Evolutionary conservation across 352 stramenopile species (phyloP).

Genomic region (Thalassiosira livingstoniorum): DNA sequence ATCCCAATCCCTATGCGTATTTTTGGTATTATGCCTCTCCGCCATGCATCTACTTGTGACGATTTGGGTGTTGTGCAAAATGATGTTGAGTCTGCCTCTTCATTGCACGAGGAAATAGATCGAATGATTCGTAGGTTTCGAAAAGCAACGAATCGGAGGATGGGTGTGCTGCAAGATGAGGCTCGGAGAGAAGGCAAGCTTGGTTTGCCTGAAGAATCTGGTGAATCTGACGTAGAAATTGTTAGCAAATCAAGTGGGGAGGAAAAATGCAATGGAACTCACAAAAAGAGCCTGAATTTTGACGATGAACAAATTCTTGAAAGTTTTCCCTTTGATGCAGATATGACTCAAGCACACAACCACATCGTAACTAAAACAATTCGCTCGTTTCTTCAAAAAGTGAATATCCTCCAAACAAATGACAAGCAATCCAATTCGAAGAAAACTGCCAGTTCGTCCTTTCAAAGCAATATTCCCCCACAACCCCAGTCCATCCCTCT

Average conservation of each 20-base stretch:
- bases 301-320: slow-evolving; percentile 81
- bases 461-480: slow-evolving; percentile 1
- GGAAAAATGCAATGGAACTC: no score
- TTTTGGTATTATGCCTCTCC: slow-evolving; percentile 82
- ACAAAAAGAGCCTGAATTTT: no score
- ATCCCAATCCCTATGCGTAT: slow-evolving; percentile 78
- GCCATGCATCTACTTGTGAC: slow-evolving; percentile 72
- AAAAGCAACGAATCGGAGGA: slow-evolving; percentile 79
- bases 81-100: slow-evolving; percentile 62
- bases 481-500: background rate
- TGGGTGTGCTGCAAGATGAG: slow-evolving; percentile 78
- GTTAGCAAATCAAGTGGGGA: no score
- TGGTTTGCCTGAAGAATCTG: slow-evolving; percentile 11
- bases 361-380: slow-evolving; percentile 78
- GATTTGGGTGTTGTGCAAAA: slow-evolving; percentile 73
- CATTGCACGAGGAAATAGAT: slow-evolving; percentile 67
- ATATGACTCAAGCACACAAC: slow-evolving; percentile 63
- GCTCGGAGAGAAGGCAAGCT: slow-evolving; percentile 60
- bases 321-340: slow-evolving; percentile 76
- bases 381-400: slow-evolving; percentile 58
- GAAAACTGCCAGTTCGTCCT: slow-evolving; percentile 19
- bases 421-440: slow-evolving; percentile 24
- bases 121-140: slow-evolving; percentile 78
- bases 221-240: background rate
- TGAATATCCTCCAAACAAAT: slow-evolving; percentile 52